Evolutionary conservation across 2,329 filamentous ascomycete genomes (phyloP), one percentile per base, ranked within the genome.

Genomic region (Zymoseptoria passerinii): DNA sequence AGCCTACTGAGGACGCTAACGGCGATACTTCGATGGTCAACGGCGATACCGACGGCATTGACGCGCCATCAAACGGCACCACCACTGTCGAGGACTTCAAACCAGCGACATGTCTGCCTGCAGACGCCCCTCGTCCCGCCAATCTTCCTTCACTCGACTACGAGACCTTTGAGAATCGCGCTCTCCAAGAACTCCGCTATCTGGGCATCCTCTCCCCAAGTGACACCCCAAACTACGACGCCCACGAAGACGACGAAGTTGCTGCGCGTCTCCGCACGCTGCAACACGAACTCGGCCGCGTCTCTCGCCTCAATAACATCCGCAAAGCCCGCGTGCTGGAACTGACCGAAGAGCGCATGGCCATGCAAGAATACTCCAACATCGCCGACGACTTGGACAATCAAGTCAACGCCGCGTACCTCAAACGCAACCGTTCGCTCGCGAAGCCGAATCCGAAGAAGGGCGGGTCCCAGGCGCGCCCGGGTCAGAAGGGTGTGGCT

Each of bases 311-410:
- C 73, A 99, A 99, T 72, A 92, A 92, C 48, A 90, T 92, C 4
- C 88, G 91, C 62, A 97, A 97, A 75, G 81, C 90, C 6, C 84
- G 92, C 2, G 80, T 99, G 9, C 85, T 90, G 1, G 92, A 96
- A 44, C 81, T 96, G 28, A 90, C 94, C 7, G 88, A 91, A 67
- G 92, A 96, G 72, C 86, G 90, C 64, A 92, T 99, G 84, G 94
- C 94, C 0, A 87, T 94, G 75, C 94, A 99, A 71, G 94, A 99
- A 72, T 99, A 96, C 77, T 88, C 87, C 72, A 96, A 91, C 57
- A 99, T 99, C 67, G 87, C 95, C 54, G 94, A 99, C 71, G 94
- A 99, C 72, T 85, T 99, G 20, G 94, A 99, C 77, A 85, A 86
- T 49, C 94, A 97, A 72, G 91, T 97, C 49, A 92, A 97, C 70